Base-by-base conservation (phyloP, 495 filamentous ascomycete species). In the Stereocaulon alpinum region DNA sequence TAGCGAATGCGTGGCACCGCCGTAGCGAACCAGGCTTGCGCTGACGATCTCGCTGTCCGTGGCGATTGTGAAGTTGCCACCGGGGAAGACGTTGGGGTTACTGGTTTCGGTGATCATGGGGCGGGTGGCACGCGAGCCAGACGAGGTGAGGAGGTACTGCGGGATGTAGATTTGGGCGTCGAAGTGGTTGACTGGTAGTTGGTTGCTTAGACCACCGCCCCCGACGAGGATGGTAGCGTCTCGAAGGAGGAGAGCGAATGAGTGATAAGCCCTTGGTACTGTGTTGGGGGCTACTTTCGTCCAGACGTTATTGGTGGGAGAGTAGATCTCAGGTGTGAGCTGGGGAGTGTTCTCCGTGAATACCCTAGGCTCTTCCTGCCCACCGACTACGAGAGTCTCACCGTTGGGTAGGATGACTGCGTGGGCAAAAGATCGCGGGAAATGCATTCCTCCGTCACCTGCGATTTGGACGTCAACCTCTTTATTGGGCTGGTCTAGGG, bases 161-260 rank as follows among this genome's bases (percentile, higher is more conserved):
- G 75, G 72, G 54, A 65, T 68, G 66, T 73, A 81, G 58, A 81
- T 69, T 61, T 81, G 75, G 17, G 61, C 69, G 64, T 80, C 77
- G 62, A 72, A 75, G 64, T 81, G 78, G 58, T 80, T 78, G 32
- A 67, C 63, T 2, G 45, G 37, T 53, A 71, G 72, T 49, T 61
- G 49, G 15, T 69, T 71, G 52, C 73, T 74, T 15, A 61, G 44
- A 41, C 58, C 48, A 15, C 58, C 57, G 34, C 58, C 50, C 47
- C 61, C 61, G 20, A 63, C 58, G 18, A 63, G 58, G 30, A 63
- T 20, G 18, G 58, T 63, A 40, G 58, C 61, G 47, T 62, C 60
- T 3, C 9, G 60, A 4, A 62, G 44, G 42, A 63, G 61, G 2
- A 63, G 24, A 30, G 43, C 61, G 6, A 32, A 61, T 10, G 61